phyloP scores from a whole-genome alignment of 192 early-diverging fungal species.

The Cetraspora pellucida region DNA sequence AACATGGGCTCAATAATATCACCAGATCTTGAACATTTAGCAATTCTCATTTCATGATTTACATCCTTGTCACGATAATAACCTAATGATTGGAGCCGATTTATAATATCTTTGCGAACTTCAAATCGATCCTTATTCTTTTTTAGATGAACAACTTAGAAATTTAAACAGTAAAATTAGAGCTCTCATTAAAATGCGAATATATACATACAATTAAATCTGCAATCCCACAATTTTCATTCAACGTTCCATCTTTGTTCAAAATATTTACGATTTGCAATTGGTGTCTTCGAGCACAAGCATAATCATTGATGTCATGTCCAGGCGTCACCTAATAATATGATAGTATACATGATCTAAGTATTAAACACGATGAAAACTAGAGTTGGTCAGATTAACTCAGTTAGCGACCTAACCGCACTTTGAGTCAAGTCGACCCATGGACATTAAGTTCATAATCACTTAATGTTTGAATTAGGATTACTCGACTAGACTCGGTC shows the following conservation, averaged over 20 bases:
- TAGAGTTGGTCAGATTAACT: neutral
- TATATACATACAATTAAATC: conserved; percentile 46
- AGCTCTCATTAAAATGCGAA: neutral
- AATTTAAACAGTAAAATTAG: neutral
- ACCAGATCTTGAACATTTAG: conserved; percentile 75
- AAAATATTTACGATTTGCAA: conserved; percentile 85
- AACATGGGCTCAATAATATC: conserved; percentile 95
- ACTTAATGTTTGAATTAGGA: too few relatives aligned
- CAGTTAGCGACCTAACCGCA: too few relatives aligned
- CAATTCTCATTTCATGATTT: conserved; percentile 77
- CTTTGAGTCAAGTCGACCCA: too few relatives aligned
- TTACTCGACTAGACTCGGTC: too few relatives aligned
- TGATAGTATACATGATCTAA: neutral
- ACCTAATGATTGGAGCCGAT: conserved; percentile 62
- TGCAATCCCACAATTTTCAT: conserved; percentile 67
- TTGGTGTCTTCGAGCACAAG: conserved; percentile 79
- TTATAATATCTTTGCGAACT: conserved; percentile 70
- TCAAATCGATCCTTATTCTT: conserved; percentile 85
- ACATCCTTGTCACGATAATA: conserved; percentile 77
- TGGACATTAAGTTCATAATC: too few relatives aligned
- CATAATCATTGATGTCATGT: conserved; percentile 91
- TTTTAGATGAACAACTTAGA: neutral
- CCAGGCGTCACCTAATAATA: conserved; percentile 84
- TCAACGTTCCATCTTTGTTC: conserved; percentile 81
- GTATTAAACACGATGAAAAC: neutral